These are phyloP conservation scores for Dendrocalamus sinicus DNA, from an alignment of 176 grass and related monocot species.

Conservation along the genomic window DNA sequence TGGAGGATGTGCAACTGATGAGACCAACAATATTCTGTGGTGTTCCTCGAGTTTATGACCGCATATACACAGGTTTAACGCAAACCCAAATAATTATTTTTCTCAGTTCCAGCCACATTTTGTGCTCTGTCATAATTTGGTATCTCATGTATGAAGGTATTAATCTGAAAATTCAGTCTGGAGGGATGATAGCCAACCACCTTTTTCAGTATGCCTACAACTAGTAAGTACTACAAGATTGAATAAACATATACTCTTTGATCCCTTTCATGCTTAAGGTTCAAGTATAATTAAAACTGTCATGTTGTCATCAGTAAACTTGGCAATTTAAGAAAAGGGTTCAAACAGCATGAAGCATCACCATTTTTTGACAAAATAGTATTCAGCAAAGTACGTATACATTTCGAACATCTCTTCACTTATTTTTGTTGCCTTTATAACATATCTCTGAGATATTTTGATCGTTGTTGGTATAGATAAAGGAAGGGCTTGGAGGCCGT, in stretches of 20 bases:
- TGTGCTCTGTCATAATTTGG: slow-evolving; percentile 20
- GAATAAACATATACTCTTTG: background rate
- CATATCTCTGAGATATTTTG: background rate
- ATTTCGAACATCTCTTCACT: background rate
- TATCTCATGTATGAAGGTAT: slow-evolving; percentile 67
- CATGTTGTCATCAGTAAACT: slow-evolving; percentile 61
- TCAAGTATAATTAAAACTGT: background rate
- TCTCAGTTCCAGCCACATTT: background rate
- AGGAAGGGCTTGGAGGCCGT: slow-evolving; percentile 76
- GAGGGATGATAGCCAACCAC: slow-evolving; percentile 69
- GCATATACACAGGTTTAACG: slow-evolving; percentile 74
- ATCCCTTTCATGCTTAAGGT: background rate
- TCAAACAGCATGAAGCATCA: slow-evolving; percentile 92
- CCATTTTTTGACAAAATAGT: slow-evolving; percentile 90
- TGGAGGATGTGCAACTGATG: slow-evolving; percentile 91
- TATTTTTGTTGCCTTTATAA: background rate
- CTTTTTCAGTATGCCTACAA: slow-evolving; percentile 91
- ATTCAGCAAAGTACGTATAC: slow-evolving; percentile 70
- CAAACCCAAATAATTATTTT: background rate
- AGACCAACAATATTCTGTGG: slow-evolving; percentile 95
- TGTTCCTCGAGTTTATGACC: slow-evolving; percentile 95
- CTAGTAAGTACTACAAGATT: slow-evolving; percentile 58
- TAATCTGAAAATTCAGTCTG: slow-evolving; percentile 77
- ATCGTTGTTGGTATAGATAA: slow-evolving; percentile 54
- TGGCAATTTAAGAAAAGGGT: slow-evolving; percentile 67